A percentile compares a stretch with the other conserved stretches of the same genome.
Evolutionary conservation across 1,284 basidiomycete species (phyloP).

Genomic region (Leucocoprinus gongylophorus): DNA sequence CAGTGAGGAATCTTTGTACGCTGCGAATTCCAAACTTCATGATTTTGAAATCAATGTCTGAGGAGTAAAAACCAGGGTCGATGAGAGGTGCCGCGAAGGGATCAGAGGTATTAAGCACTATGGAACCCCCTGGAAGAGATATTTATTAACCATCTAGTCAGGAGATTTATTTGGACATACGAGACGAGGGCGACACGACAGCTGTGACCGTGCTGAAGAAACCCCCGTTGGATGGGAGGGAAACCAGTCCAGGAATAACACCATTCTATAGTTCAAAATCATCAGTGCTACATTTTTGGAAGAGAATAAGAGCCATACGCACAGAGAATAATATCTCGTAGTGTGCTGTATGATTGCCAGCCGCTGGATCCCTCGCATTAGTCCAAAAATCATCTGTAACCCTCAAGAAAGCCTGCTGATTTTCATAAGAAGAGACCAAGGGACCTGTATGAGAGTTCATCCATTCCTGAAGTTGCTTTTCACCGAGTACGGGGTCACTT

Average conservation of each 20-base stretch:
- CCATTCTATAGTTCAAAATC: background rate
- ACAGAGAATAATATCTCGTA: constrained; percentile 18
- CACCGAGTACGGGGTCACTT: no score
- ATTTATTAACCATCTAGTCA: background rate
- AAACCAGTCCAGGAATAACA: background rate
- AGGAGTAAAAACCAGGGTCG: constrained; percentile 10
- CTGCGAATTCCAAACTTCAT: constrained; percentile 14
- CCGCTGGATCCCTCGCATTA: no score
- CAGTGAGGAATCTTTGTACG: constrained; percentile 15
- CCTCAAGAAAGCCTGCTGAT: no score
- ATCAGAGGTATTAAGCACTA: constrained; percentile 4
- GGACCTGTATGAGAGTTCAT: constrained; percentile 14
- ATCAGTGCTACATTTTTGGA: background rate
- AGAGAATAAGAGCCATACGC: background rate
- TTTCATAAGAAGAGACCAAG: background rate
- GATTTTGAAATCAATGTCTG: constrained; percentile 11
- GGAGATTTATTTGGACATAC: background rate
- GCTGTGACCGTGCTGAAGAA: background rate
- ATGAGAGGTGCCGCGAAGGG: constrained; percentile 15
- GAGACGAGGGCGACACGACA: constrained; percentile 4
- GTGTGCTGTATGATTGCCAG: no score
- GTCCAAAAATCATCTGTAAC: no score
- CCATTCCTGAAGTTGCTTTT: constrained; percentile 14
- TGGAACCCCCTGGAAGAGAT: constrained; percentile 11
- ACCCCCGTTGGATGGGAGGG: background rate